Conservation (phyloP, 31 red algal species). For the Odonthalia washingtoniensis region DNA sequence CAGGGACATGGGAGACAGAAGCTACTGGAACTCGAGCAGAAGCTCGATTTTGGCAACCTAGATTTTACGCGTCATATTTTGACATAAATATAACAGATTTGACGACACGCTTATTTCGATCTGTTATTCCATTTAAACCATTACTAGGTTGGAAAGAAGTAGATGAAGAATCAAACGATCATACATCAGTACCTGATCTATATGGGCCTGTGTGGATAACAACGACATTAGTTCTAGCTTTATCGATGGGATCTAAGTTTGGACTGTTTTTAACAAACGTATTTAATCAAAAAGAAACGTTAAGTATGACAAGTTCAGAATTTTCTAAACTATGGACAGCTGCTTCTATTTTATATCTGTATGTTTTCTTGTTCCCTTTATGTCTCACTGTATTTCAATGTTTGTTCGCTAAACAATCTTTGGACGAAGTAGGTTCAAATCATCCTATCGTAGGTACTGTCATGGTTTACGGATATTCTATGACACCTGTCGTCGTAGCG, state of each 20-base stretch:
- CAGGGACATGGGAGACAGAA: conserved; percentile 68
- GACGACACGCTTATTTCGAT: conserved; percentile 64
- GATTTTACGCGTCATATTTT: conserved; percentile 80
- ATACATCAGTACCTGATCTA: conserved; percentile 76
- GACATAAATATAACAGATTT: conserved; percentile 77
- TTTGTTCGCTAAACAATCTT: conserved; percentile 60
- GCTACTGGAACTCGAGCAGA: conserved; percentile 66
- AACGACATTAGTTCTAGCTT: conserved; percentile 80
- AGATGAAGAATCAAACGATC: conserved; percentile 65
- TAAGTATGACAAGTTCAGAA: conserved; percentile 37
- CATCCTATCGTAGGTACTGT: conserved; percentile 60
- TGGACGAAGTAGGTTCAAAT: conserved; percentile 14
- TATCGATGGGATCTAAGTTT: conserved; percentile 73
- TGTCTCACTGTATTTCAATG: conserved; percentile 69
- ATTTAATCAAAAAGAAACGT: conserved; percentile 57
- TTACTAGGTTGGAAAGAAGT: conserved; percentile 64
- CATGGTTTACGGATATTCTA: conserved; percentile 90
- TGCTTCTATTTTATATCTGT: conserved; percentile 75
- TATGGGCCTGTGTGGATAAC: conserved; percentile 92
- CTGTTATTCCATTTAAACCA: conserved; percentile 78
- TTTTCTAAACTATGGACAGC: conserved; percentile 67
- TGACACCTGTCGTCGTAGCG: conserved; percentile 83
- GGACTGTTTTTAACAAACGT: conserved; percentile 70
- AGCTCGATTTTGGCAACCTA: conserved; percentile 74
- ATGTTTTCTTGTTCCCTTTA: conserved; percentile 82